Evolutionary conservation across 179 eudicot species (phyloP).

Genomic region (Sideroxylon spinosum): DNA sequence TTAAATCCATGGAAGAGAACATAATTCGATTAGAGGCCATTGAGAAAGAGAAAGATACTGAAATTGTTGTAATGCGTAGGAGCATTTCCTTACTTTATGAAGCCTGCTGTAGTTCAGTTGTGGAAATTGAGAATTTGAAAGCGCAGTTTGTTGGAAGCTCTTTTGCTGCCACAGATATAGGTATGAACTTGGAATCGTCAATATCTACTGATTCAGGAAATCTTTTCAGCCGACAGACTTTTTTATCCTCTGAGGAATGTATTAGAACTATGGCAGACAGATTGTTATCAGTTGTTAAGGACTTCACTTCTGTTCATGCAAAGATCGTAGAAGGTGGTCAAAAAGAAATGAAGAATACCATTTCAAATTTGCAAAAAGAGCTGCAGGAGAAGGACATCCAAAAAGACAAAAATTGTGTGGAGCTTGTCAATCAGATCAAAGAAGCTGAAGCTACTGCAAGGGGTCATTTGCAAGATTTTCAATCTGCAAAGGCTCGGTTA

Average conservation of each 20-base stretch:
- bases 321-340: slow-evolving; percentile 42
- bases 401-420: slow-evolving; percentile 61
- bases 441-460: slow-evolving; percentile 66
- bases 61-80: slow-evolving; percentile 37
- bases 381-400: slow-evolving; percentile 87
- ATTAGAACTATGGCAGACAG: slow-evolving; percentile 42
- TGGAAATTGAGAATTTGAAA: slow-evolving; percentile 58
- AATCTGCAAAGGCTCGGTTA: slow-evolving; percentile 41
- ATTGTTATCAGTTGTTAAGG: slow-evolving; percentile 47
- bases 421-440: slow-evolving; percentile 86
- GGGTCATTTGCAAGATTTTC: slow-evolving; percentile 55
- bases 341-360: slow-evolving; percentile 60
- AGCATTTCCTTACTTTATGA: slow-evolving; percentile 58
- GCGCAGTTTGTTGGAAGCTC: slow-evolving; percentile 39
- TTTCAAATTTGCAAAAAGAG: slow-evolving; percentile 66
- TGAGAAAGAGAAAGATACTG: slow-evolving; percentile 54
- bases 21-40: slow-evolving; percentile 43
- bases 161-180: slow-evolving; percentile 30
- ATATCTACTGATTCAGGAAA: slow-evolving; percentile 30
- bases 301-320: slow-evolving; percentile 31
- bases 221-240: slow-evolving; percentile 22
- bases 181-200: slow-evolving; percentile 28
- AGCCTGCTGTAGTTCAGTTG: slow-evolving; percentile 53
- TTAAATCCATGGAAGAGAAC: slow-evolving; percentile 44
- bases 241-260: slow-evolving; percentile 40